These are phyloP conservation scores for Xerocomus nothofagi DNA, from an alignment of 1,284 basidiomycete species.

Conservation along the genomic window DNA sequence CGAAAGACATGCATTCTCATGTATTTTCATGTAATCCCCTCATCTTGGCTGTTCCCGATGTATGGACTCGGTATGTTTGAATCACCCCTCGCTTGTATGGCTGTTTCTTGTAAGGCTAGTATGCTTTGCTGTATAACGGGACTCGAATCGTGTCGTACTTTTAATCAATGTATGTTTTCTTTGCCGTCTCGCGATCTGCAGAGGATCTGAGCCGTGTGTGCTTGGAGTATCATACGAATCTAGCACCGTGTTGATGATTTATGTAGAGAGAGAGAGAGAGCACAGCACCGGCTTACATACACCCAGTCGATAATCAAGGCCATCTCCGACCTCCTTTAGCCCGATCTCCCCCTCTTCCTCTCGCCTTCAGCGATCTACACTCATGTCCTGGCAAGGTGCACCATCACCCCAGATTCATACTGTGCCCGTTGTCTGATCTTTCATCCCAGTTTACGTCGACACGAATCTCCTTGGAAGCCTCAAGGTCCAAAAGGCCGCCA, in stretches of 20 bases:
- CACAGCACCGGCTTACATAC: constrained; percentile 33
- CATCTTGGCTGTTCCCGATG: not conserved
- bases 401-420: not conserved
- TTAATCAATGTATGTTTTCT: not conserved
- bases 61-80: constrained; percentile 1
- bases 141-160: not conserved
- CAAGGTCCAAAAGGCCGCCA: constrained; percentile 79
- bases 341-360: constrained; percentile 1
- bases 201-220: not conserved
- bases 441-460: constrained; percentile 79
- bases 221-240: no score
- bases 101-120: constrained; percentile 4
- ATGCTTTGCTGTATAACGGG: constrained; percentile 6
- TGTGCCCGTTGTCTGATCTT: not conserved
- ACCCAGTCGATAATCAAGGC: constrained; percentile 32
- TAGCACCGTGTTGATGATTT: no score
- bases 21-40: constrained; percentile 1
- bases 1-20: constrained; percentile 2
- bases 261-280: not conserved
- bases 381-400: constrained; percentile 36
- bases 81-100: not conserved
- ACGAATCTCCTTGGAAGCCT: constrained; percentile 77
- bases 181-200: no score
- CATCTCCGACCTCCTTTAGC: constrained; percentile 22
- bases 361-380: constrained; percentile 7